phyloP scores from a whole-genome alignment of 2,329 filamentous ascomycete species.

The Cadophora gregata region DNA sequence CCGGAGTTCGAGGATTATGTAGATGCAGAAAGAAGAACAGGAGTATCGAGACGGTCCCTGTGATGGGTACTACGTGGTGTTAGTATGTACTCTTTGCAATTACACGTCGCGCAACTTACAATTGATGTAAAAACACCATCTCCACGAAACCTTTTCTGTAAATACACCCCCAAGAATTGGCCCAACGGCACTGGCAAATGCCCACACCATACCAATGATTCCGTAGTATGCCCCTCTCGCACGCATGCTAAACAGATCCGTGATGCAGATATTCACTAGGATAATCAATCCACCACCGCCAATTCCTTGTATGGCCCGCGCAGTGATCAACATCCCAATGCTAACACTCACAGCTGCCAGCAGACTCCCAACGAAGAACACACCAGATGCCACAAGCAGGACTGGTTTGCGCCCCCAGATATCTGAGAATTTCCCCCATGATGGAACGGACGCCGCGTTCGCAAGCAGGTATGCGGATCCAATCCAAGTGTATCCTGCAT shows the following conservation, averaged over 20 bases:
- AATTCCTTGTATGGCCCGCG: constrained; percentile 54
- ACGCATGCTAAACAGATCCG: constrained; percentile 58
- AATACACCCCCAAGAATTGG: constrained; percentile 71
- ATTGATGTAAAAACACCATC: constrained; percentile 57
- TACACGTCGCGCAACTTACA: constrained; percentile 28
- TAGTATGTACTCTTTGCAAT: neutral
- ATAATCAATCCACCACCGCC: constrained; percentile 58
- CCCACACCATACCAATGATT: constrained; percentile 71
- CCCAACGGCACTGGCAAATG: constrained; percentile 63
- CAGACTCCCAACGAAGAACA: constrained; percentile 60
- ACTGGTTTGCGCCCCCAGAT: constrained; percentile 64
- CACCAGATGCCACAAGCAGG: constrained; percentile 52
- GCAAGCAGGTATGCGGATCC: constrained; percentile 75
- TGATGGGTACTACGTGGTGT: constrained; percentile 36
- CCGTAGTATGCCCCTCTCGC: constrained; percentile 60
- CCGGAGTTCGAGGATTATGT: constrained; percentile 68
- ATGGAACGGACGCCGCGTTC: constrained; percentile 67
- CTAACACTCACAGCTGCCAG: constrained; percentile 53
- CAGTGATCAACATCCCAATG: constrained; percentile 55
- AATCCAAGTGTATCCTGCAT: constrained; percentile 72
- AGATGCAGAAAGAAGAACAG: constrained; percentile 68
- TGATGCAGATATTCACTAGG: constrained; percentile 59
- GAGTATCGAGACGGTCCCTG: constrained; percentile 51
- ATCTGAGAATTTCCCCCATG: constrained; percentile 68
- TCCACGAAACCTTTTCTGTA: constrained; percentile 64